Evolutionary conservation across 371 early-diverging fungal species (phyloP).

Genomic region (Umbelopsis sp.): DNA sequence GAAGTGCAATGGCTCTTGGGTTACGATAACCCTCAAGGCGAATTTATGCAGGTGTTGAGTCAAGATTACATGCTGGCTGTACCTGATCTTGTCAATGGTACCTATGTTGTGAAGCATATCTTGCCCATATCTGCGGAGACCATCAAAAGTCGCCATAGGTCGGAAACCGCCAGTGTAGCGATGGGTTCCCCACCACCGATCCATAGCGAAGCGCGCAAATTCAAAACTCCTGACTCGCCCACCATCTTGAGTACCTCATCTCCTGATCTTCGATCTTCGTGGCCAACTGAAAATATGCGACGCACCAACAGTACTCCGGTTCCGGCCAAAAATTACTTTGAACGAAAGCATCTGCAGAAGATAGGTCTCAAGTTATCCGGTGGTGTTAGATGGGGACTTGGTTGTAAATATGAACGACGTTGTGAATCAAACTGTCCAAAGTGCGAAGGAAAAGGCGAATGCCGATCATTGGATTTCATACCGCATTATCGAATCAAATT

Average conservation of each 20-base stretch:
- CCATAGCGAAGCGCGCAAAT: background rate
- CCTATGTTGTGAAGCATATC: conserved; percentile 37
- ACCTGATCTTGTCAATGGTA: conserved; percentile 46
- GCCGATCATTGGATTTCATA: conserved; percentile 44
- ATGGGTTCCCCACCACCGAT: background rate
- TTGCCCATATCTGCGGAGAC: conserved; percentile 1
- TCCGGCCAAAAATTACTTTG: conserved; percentile 9
- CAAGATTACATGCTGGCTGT: conserved; percentile 51
- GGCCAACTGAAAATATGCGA: background rate
- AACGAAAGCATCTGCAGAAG: conserved; percentile 28
- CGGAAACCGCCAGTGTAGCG: background rate
- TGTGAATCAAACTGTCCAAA: conserved; percentile 32
- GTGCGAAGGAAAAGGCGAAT: conserved; percentile 26
- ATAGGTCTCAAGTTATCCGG: conserved; percentile 41
- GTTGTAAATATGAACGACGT: conserved; percentile 54
- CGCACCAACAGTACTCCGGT: conserved; percentile 18
- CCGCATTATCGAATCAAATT: conserved; percentile 59
- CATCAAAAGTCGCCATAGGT: background rate
- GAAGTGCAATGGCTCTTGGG: conserved; percentile 44
- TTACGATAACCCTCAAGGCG: conserved; percentile 41
- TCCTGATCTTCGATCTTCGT: background rate
- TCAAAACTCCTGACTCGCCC: background rate
- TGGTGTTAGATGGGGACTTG: conserved; percentile 49
- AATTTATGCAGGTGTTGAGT: conserved; percentile 55
- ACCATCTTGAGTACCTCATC: background rate